Evolutionary conservation across 345 rosid genomes (phyloP), one percentile per base, ranked within the genome.

Genomic region (Mangifera indica): DNA sequence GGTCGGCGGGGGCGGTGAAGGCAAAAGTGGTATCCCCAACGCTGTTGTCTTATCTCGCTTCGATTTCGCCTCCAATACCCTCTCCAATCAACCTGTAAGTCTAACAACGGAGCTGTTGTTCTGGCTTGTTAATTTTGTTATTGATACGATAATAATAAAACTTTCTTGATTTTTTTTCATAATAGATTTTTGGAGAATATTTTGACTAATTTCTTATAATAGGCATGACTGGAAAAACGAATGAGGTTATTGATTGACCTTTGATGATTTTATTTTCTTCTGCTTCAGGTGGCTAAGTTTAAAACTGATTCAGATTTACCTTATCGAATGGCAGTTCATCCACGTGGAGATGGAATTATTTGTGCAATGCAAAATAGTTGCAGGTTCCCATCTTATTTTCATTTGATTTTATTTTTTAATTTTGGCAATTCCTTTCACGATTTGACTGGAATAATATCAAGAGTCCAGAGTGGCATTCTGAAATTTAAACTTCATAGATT

Each of bases 1-100:
- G 22, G 75, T 91, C 0, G 98, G 98, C 22, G 98, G 98, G 10
- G 98, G 98, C 0, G 98, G 98, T 10, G 92, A 88, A 68, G 98
- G 97, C 44, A 81, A 79, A 45, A 92, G 83, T 77, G 98, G 98
- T 37, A 90, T 94, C 75, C 88, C 87, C 3, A 94, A 94, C 49
- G 91, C 96, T 17, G 61, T 89, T 59, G 45, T 92, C 60, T 54
- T 94, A 67, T 75, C 81, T 24, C 77, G 60, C 42, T 86, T 82
- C 77, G 90, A 94, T 80, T 74, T 77, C 63, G 78, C 82, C 52
- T 77, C 80, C 67, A 87, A 77, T 51, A 84, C 92, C 78, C 97
- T 94, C 67, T 87, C 89, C 15, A 74, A 80, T 37, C 81, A 86
- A 59, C 98, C 98, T 55, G 98, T 92, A 84, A 76, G 89, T 67